phyloP scores from a whole-genome alignment of 768 basidiomycete species.

The Paxillus involutus region DNA sequence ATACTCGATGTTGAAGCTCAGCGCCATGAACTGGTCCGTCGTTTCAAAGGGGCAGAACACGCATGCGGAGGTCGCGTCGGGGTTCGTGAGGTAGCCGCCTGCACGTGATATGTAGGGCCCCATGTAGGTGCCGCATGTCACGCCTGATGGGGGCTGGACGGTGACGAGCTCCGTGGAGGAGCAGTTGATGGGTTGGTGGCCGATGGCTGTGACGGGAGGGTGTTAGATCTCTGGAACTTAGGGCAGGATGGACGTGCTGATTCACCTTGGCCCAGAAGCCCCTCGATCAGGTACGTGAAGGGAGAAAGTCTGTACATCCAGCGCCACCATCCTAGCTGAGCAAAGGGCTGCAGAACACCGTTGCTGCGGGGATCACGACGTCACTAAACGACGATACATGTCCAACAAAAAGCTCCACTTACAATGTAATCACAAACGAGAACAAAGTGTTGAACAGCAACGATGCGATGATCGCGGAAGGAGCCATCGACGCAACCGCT shows the following conservation, averaged over 20 bases:
- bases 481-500: conserved; percentile 42
- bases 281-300: conserved; percentile 53
- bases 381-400: neutral
- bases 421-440: conserved; percentile 44
- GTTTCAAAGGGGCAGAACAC: conserved; percentile 52
- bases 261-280: conserved; percentile 30
- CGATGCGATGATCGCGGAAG: conserved; percentile 41
- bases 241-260: neutral
- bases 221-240: neutral
- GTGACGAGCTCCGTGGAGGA: conserved; percentile 49
- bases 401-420: conserved; percentile 9
- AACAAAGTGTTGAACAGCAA: conserved; percentile 39
- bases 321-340: conserved; percentile 34
- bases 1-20: conserved; percentile 57
- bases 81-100: conserved; percentile 60
- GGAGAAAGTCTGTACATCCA: conserved; percentile 46
- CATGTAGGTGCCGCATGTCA: conserved; percentile 55
- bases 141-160: conserved; percentile 52
- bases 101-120: conserved; percentile 43
- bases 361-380: conserved; percentile 27
- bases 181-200: conserved; percentile 45
- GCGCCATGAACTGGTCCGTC: conserved; percentile 45
- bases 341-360: conserved; percentile 48
- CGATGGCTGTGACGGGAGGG: conserved; percentile 38
- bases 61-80: conserved; percentile 51